Percentiles rank a stretch among this genome's conserved stretches.
Evolutionary conservation across 768 basidiomycete genomes (phyloP).

Genomic region (Tulasnella calospora): DNA sequence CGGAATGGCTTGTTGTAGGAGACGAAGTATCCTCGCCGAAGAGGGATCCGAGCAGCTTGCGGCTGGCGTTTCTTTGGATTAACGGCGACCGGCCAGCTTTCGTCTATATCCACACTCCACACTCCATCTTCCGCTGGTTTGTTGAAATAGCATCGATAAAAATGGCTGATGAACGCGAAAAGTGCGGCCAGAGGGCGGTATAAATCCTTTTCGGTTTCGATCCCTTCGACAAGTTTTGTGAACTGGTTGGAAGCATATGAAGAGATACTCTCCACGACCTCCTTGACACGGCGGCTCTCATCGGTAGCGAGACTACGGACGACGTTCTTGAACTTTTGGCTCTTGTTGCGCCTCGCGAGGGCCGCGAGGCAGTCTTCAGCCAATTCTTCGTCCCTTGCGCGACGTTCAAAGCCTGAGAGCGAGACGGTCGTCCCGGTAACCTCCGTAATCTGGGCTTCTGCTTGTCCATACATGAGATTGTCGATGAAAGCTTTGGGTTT

Average conservation of each 20-base stretch:
- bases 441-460: not conserved
- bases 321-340: not conserved
- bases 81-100: not conserved
- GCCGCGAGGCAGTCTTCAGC: not conserved
- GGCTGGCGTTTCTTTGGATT: not conserved
- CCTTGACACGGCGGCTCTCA: not conserved
- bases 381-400: not conserved
- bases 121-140: not conserved
- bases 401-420: not conserved
- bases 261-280: not conserved
- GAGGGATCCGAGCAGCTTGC: not conserved
- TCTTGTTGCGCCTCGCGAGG: not conserved
- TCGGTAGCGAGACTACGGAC: not conserved
- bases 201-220: not conserved
- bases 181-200: not conserved
- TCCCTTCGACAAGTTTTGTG: not conserved
- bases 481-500: not conserved
- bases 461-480: not conserved
- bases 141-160: not conserved
- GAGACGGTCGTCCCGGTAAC: not conserved
- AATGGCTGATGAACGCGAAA: not conserved
- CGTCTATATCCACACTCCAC: not conserved
- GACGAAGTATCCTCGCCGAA: not conserved
- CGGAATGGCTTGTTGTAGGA: not conserved
- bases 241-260: not conserved